Evolutionary conservation across 345 rosid species (phyloP).

Genomic region (Arabis hirsuta): DNA sequence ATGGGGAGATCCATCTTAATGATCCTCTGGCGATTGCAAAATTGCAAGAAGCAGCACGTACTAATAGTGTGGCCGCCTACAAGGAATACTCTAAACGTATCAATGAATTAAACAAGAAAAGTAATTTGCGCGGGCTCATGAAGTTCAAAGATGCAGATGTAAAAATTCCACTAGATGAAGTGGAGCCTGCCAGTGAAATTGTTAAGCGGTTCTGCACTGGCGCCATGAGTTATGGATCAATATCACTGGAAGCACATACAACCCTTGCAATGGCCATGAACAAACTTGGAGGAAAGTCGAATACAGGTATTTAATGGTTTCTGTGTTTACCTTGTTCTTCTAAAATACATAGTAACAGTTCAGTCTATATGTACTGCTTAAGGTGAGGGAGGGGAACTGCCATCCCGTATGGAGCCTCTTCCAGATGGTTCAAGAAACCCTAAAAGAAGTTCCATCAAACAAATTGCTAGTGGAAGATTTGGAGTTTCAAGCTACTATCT

Average conservation of each 20-base stretch:
- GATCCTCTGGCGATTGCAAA: slow-evolving; percentile 98
- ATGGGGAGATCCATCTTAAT: slow-evolving; percentile 95
- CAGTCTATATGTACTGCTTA: slow-evolving; percentile 13
- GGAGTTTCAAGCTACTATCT: slow-evolving; percentile 99
- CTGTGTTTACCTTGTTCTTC: neutral
- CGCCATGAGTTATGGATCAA: slow-evolving; percentile 99
- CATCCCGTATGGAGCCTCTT: slow-evolving; percentile 94
- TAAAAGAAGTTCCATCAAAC: slow-evolving; percentile 96
- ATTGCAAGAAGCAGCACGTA: slow-evolving; percentile 93
- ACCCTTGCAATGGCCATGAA: slow-evolving; percentile 96
- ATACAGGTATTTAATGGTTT: slow-evolving; percentile 64
- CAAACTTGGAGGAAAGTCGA: slow-evolving; percentile 92
- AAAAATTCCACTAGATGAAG: slow-evolving; percentile 78
- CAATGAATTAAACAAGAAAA: slow-evolving; percentile 83
- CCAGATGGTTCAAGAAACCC: slow-evolving; percentile 92
- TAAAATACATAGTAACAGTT: slow-evolving; percentile 1
- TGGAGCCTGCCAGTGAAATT: slow-evolving; percentile 96
- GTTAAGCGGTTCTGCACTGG: slow-evolving; percentile 98
- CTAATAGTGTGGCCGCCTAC: slow-evolving; percentile 91
- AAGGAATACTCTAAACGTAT: slow-evolving; percentile 91
- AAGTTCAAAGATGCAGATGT: slow-evolving; percentile 73
- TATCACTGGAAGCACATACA: slow-evolving; percentile 91
- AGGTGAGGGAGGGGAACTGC: slow-evolving; percentile 99
- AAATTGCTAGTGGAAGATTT: slow-evolving; percentile 99
- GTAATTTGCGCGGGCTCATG: slow-evolving; percentile 94